Base-by-base conservation (phyloP, 2,329 filamentous ascomycete species). In the Pseudogymnoascus sp. region DNA sequence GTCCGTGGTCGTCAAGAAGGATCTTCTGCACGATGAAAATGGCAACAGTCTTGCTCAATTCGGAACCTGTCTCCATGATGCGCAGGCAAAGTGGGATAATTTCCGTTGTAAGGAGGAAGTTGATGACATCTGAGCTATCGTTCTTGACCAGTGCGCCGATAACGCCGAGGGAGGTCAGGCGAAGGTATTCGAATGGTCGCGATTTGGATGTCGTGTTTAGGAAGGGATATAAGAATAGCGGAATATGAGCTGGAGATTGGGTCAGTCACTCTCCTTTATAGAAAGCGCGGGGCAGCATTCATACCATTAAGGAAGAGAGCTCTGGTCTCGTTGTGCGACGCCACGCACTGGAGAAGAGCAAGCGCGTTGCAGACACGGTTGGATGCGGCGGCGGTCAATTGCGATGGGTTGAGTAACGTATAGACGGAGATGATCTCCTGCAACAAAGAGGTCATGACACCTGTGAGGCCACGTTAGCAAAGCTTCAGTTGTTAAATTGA, bases 11-110 rank as follows among this genome's bases (percentile, higher is more conserved):
- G 71, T 99, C 94, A 2, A 99, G 83, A 59, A 99, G 78, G 25
- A 99, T 99, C 81, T 99, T 99, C 76, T 99, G 94, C 15, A 99
- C 94, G 69, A 99, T 99, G 78, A 99, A 99, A 70, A 99, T 99
- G 62, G 94, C 94, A 12, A 99, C 94, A 0, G 94, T 99, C 80
- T 99, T 99, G 80, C 91, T 97, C 63, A 99, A 82, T 76, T 99
- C 94, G 0, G 92, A 97, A 58, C 94, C 94, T 0, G 94, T 99
- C 78, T 99, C 94, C 94, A 99, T 99, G 71, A 99, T 99, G 64
- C 94, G 87, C 47, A 99, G 86, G 74, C 94, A 99, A 11, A 99
- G 84, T 8, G 94, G 94, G 62, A 99, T 99, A 68, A 99, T 99
- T 76, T 99, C 94, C 30, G 94, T 99, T 1, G 94, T 97, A 57